Evolutionary conservation across 371 early-diverging fungal genomes (phyloP).

Genomic region (Rhizomucor pusillus): DNA sequence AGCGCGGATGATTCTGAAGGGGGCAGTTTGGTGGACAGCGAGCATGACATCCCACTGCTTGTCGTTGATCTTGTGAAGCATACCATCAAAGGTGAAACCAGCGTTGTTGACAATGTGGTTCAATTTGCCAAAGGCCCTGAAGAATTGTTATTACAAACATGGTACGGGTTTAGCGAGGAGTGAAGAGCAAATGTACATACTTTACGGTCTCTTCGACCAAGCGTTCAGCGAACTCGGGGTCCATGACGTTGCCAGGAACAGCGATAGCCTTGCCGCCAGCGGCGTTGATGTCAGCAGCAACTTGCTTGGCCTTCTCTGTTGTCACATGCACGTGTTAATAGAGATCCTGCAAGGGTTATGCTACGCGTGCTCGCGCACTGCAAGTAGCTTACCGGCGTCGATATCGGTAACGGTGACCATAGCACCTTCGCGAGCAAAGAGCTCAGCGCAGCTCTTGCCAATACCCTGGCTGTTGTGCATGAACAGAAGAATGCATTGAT

Average conservation of each 20-base stretch:
- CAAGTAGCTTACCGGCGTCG: slow-evolving; percentile 29
- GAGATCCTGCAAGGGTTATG: neutral
- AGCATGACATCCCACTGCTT: slow-evolving; percentile 71
- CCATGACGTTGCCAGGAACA: slow-evolving; percentile 57
- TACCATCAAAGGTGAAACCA: slow-evolving; percentile 68
- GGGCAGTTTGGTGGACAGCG: slow-evolving; percentile 66
- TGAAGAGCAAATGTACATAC: no score
- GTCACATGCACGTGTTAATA: neutral
- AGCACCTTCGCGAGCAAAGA: slow-evolving; percentile 82
- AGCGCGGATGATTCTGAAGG: slow-evolving; percentile 68
- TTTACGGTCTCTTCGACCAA: slow-evolving; percentile 59
- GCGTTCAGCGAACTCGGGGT: slow-evolving; percentile 54
- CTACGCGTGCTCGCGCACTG: neutral
- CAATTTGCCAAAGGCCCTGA: slow-evolving; percentile 62
- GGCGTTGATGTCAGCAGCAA: slow-evolving; percentile 61
- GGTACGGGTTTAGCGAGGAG: no score
- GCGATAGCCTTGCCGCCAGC: slow-evolving; percentile 60
- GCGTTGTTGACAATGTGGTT: slow-evolving; percentile 75
- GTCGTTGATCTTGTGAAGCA: slow-evolving; percentile 69
- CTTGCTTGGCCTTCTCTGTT: slow-evolving; percentile 54
- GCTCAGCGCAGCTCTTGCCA: slow-evolving; percentile 70
- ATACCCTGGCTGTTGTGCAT: slow-evolving; percentile 64
- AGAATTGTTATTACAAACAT: neutral
- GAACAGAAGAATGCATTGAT: no score
- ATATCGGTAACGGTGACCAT: slow-evolving; percentile 72